phyloP scores from a whole-genome alignment of 139 green algal species.

The Closterium sp. region DNA sequence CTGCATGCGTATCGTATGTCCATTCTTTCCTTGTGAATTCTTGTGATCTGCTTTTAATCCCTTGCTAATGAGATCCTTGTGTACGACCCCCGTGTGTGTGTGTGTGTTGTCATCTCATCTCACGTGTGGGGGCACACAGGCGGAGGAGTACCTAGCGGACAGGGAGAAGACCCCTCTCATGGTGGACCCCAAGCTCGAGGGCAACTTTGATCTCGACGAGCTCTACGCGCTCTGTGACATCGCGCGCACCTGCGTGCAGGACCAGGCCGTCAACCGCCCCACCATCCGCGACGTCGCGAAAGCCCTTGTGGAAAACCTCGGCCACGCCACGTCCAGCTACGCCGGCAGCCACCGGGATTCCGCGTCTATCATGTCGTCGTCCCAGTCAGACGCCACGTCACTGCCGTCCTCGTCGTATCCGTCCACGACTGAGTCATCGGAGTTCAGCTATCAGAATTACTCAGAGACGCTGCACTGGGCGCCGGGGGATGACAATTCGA shows the following conservation, averaged over 20 bases:
- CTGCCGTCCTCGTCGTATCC: neutral
- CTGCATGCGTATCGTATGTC: neutral
- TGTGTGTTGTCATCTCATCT: neutral
- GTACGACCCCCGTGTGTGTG: neutral
- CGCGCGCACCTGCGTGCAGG: conserved; percentile 35
- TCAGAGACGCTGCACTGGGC: conserved; percentile 32
- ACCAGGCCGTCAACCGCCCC: conserved; percentile 29
- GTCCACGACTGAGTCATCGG: neutral
- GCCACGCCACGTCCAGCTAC: conserved; percentile 13
- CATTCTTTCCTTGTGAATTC: neutral
- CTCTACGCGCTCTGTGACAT: conserved; percentile 40
- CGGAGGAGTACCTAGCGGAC: conserved; percentile 41
- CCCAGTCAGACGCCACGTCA: conserved; percentile 16
- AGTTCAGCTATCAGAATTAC: conserved; percentile 36
- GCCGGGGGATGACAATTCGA: neutral
- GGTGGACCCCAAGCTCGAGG: conserved; percentile 25
- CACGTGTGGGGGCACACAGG: neutral
- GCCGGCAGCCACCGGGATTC: conserved; percentile 12
- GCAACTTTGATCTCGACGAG: conserved; percentile 38
- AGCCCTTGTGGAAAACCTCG: conserved; percentile 32
- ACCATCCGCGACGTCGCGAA: conserved; percentile 44
- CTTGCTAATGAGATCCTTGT: neutral
- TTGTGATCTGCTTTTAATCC: no score
- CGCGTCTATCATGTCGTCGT: conserved; percentile 12
- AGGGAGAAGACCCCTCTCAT: conserved; percentile 43